Base-by-base conservation (phyloP, 2,329 filamentous ascomycete species). In the Claviceps paspali region DNA sequence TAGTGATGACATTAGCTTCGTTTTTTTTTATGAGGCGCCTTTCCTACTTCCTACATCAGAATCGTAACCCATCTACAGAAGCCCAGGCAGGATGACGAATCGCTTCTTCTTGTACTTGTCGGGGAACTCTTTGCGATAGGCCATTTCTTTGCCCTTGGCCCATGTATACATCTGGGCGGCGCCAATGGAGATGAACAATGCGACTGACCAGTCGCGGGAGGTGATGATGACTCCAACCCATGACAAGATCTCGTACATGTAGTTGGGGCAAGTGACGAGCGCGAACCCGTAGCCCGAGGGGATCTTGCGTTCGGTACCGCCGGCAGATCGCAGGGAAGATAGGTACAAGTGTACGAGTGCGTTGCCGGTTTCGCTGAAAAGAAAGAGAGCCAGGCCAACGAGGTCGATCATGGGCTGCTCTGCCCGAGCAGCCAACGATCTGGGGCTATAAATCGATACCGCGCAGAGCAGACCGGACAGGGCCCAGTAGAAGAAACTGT, bases 31-130 rank as follows among this genome's bases (percentile, higher is more conserved):
- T 17, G 18, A 23, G 31, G 6, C 18, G 15, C 14, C 6, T 9
- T 29, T 17, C 7, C 7, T 7, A 5, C 12, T 32, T 22, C 30
- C 12, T 19, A 3, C 11, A 10, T 6, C 18, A n/a, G 14, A 15
- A 10, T 15, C 14, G 12, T 3, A 15, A 15, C 8, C 15, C 18
- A n/a, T 36, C 62, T 63, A 91, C 54, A 79, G 70, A 35, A 93
- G 62, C 3, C 82, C 82, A 3, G 91, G 85, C 41, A 95, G 59
- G 62, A 94, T 81, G 42, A 74, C 76, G 53, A 70, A 88, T 52
- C 75, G 75, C 83, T 98, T 96, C 68, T 80, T 87, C 78, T 88
- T 87, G 65, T 98, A 98, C 62, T 79, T 82, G 56, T 87, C 82
- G 29, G 82, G 82, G 59, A 96, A 94, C 57, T 94, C 83, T 59